Base-by-base conservation (phyloP, 352 stramenopile species). In the Aphanomyces astaci region DNA sequence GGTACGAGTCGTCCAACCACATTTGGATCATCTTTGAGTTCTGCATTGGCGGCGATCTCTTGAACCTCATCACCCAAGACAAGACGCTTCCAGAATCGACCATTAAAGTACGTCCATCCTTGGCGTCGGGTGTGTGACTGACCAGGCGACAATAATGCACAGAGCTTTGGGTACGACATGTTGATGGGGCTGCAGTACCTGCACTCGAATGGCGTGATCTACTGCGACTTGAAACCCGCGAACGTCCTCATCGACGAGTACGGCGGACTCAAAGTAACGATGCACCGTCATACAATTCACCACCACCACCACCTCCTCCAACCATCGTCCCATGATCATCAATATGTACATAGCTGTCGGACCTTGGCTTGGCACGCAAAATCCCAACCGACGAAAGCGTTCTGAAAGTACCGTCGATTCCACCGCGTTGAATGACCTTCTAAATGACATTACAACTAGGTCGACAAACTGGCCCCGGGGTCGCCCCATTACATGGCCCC, bases 21-120 rank as follows among this genome's bases (percentile, higher is more conserved):
- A 94, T 98, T 43, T 98, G 91, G 91, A 78, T 98, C 66, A 97
- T 98, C 70, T 81, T 97, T 28, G 92, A 98, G 79, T 97, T 90
- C 76, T 97, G 90, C 64, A 96, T 96, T 60, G 92, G 91, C 52
- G 89, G 89, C 45, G 87, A 96, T 71, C 75, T 97, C 68, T 78
- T 95, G 53, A 94, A 94, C 33, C 78, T 97, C 66, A 89, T 97
- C 64, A 93, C 88, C 25, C 87, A 96, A 72, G 85, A 94, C 73
- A 88, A 87, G 63, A 75, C 76, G 25, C 70, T 97, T n/a, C 90
- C 92, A 0, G 86, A 96, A 62, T 40, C 73, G 0, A 77, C 88
- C 0, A 78, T 97, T 19, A 76, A 85, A 64, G 84, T 96, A 19
- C 65, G 73, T 54, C 63, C 63, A 11, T 59, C 7, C 19, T 7